Percentiles rank a stretch among this genome's conserved stretches.
phyloP scores from a whole-genome alignment of 225 moss, liverwort and hornwort genomes.

The Ulota crispa region DNA sequence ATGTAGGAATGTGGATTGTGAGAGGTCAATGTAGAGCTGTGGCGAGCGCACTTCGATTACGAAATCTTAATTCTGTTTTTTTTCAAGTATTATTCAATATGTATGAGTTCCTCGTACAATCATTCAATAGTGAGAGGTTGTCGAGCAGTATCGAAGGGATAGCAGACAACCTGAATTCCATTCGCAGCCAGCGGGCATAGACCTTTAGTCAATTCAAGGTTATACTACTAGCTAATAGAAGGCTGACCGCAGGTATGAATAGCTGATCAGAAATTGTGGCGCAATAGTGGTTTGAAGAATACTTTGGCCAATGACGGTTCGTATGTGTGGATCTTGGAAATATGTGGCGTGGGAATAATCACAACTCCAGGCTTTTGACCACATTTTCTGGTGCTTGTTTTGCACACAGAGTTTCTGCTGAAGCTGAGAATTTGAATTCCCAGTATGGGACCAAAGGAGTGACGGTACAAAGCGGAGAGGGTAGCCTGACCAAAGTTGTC shows the following conservation, averaged over 20 bases:
- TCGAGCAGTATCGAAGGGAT: constrained; percentile 1
- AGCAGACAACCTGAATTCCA: background rate
- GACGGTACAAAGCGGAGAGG: constrained; percentile 71
- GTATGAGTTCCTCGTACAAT: background rate
- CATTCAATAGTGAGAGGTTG: background rate
- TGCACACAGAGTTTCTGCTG: constrained; percentile 42
- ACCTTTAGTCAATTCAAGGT: background rate
- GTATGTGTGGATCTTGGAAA: constrained; percentile 1
- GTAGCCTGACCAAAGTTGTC: constrained; percentile 80
- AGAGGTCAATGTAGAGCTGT: background rate
- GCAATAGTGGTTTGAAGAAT: background rate
- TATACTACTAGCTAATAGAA: background rate
- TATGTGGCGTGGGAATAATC: background rate
- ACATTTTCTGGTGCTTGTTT: constrained; percentile 10
- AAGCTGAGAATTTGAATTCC: constrained; percentile 64
- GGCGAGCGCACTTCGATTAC: background rate
- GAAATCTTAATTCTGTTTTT: background rate
- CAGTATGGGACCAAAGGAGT: constrained; percentile 75
- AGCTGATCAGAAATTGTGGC: background rate
- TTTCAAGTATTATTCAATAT: background rate
- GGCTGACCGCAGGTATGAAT: background rate
- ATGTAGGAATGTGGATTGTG: background rate
- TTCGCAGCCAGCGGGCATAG: background rate
- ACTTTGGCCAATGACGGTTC: background rate
- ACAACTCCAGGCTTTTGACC: background rate